phyloP scores from a whole-genome alignment of 352 stramenopile genomes.

The Phytophthora ramorum region DNA sequence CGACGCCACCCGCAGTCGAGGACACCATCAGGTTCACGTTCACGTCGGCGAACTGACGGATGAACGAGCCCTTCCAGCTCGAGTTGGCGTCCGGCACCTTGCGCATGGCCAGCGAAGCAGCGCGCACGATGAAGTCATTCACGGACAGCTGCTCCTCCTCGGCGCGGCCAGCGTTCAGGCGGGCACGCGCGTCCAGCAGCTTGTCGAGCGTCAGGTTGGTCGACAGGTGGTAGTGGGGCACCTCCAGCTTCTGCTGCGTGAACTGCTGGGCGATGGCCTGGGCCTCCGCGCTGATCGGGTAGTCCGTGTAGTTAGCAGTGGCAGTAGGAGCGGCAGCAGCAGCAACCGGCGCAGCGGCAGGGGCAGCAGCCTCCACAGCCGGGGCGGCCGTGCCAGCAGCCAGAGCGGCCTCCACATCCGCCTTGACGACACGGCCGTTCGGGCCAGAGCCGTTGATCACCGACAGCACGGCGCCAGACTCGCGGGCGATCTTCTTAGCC shows the following conservation, averaged over 20 bases:
- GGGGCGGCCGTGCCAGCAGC: conserved; percentile 56
- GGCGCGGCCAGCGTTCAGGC: conserved; percentile 91
- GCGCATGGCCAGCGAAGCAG: conserved; percentile 94
- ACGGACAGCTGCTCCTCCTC: conserved; percentile 95
- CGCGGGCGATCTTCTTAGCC: conserved; percentile 90
- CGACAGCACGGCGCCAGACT: conserved; percentile 76
- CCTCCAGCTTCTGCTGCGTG: conserved; percentile 93
- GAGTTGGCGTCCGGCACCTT: conserved; percentile 96
- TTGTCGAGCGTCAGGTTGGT: conserved; percentile 94
- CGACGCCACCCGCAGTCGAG: conserved; percentile 77
- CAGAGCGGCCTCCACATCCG: conserved; percentile 94
- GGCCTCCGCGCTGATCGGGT: conserved; percentile 86
- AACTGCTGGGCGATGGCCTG: conserved; percentile 88
- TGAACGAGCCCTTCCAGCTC: conserved; percentile 89
- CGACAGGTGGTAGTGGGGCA: conserved; percentile 98
- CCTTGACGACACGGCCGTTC: conserved; percentile 93
- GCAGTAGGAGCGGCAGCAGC: conserved; percentile 41
- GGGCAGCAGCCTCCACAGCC: conserved; percentile 25
- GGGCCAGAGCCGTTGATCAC: conserved; percentile 85
- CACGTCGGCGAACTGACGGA: conserved; percentile 95
- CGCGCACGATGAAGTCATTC: conserved; percentile 98
- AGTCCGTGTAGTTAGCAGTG: conserved; percentile 92
- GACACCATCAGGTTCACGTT: conserved; percentile 95
- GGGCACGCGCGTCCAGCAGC: conserved; percentile 91
- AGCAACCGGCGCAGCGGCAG: conserved; percentile 35